Conservation (phyloP, 192 early-diverging fungal genomes). For the Umbelopsis ramanniana region DNA sequence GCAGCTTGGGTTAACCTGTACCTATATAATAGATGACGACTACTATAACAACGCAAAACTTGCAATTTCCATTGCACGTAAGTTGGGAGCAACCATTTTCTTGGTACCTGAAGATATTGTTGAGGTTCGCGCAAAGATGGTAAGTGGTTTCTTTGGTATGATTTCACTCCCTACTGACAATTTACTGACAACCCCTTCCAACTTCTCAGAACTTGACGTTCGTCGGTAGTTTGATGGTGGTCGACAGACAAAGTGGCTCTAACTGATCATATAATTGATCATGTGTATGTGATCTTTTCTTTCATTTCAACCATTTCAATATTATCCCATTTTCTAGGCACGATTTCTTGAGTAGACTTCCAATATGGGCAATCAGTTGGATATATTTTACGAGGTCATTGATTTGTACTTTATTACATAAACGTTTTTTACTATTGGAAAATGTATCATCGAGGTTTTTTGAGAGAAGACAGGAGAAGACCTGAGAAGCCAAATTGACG, state of each 20-base stretch:
- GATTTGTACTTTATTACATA: conserved; percentile 9
- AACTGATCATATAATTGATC: background rate
- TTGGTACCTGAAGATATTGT: conserved; percentile 98
- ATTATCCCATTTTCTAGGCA: background rate
- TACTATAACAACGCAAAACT: conserved; percentile 93
- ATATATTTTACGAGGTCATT: background rate
- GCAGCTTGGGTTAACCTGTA: background rate
- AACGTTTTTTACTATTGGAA: background rate
- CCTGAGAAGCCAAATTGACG: no score
- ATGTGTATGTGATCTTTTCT: background rate
- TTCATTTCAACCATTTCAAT: background rate
- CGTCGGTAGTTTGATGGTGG: conserved; percentile 91
- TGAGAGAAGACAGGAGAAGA: background rate
- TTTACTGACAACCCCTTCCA: background rate
- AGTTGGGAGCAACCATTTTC: conserved; percentile 98
- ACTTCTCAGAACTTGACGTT: conserved; percentile 87
- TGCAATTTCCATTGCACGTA: conserved; percentile 98
- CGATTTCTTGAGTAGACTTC: background rate
- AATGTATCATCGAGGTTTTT: background rate
- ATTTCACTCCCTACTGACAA: background rate
- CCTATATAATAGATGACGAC: conserved; percentile 69
- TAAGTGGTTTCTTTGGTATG: conserved; percentile 42
- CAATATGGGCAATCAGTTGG: conserved; percentile 1
- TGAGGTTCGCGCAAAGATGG: conserved; percentile 96
- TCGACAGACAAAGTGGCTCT: conserved; percentile 54